Base-by-base conservation (phyloP, 495 filamentous ascomycete genomes). In the Talaromyces adpressus region DNA sequence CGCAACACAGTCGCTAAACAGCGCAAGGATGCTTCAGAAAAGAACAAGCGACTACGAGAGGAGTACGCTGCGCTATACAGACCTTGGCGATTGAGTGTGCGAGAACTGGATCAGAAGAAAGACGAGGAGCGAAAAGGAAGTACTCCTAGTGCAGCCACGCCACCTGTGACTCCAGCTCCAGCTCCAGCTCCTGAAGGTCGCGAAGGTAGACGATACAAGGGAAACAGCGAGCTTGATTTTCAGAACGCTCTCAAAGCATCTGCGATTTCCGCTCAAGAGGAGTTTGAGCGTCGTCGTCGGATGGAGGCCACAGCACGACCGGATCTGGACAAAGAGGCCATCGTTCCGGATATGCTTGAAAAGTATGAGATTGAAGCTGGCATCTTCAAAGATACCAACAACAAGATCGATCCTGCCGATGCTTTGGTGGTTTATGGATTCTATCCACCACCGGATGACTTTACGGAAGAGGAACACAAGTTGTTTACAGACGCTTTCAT, bases 281-380 rank as follows among this genome's bases (percentile, higher is more conserved):
- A 86, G 67, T 77, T 87, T 52, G 89, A 91, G 63, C 82, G 85
- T 57, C 85, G 88, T 62, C 81, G 87, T 29, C 84, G 84, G 16
- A 76, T 75, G 60, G 86, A 86, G 64, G 82, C 86, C 34, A 87
- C 88, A 64, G 87, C 89, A 34, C 87, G 87, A 52, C 83, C 89
- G 51, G 91, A 93, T 65, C 85, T 85, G 49, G 87, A 87, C 1
- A 91, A 91, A 68, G 94, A 98, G 75, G 94, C 94, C 0, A 79
- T 83, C 2, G 86, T 98, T 51, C 93, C 93, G 1, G 79, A 87
- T 54, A 92, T 96, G 87, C 82, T 89, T 23, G 82, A 84, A 64
- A 74, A 73, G 39, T 71, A 78, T 9, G 76, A 81, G 34, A 74
- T 73, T n/a, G 72, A 78, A 51, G 73, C 74, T 4, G 45, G 60